phyloP scores from a whole-genome alignment of 345 rosid genomes.

The Eucalyptus sideroxylon region DNA sequence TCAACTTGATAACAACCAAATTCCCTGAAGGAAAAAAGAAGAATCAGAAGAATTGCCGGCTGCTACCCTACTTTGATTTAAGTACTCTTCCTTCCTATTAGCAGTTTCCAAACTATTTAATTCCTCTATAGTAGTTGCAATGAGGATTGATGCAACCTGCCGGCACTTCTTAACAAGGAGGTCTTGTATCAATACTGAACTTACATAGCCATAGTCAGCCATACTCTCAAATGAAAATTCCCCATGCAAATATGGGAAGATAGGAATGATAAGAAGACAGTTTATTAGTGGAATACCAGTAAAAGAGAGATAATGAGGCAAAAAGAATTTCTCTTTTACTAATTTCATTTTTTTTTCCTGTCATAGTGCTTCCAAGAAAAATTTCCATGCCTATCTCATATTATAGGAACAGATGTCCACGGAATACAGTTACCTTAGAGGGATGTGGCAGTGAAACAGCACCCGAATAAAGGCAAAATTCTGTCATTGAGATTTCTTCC shows the following conservation, averaged over 20 bases:
- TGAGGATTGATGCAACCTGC: neutral
- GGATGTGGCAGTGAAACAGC: constrained; percentile 44
- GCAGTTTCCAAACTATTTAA: neutral
- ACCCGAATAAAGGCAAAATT: constrained; percentile 43
- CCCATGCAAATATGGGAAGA: neutral
- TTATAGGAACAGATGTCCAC: neutral
- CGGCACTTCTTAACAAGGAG: neutral
- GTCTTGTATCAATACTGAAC: neutral
- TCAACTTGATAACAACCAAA: neutral
- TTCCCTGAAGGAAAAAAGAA: neutral
- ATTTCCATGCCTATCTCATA: neutral
- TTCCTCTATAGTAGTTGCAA: neutral
- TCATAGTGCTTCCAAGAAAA: neutral
- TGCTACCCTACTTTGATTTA: neutral
- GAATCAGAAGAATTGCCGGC: neutral
- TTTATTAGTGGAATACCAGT: neutral
- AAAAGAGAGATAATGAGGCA: neutral
- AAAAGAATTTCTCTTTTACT: neutral
- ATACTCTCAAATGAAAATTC: neutral
- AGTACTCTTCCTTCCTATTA: neutral
- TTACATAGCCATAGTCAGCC: neutral
- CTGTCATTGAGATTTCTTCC: constrained; percentile 21
- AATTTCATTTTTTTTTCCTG: neutral
- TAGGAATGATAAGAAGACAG: neutral
- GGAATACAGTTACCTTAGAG: constrained; percentile 29